Evolutionary conservation across 2,329 filamentous ascomycete genomes (phyloP).

Genomic region (Talaromyces sp.): DNA sequence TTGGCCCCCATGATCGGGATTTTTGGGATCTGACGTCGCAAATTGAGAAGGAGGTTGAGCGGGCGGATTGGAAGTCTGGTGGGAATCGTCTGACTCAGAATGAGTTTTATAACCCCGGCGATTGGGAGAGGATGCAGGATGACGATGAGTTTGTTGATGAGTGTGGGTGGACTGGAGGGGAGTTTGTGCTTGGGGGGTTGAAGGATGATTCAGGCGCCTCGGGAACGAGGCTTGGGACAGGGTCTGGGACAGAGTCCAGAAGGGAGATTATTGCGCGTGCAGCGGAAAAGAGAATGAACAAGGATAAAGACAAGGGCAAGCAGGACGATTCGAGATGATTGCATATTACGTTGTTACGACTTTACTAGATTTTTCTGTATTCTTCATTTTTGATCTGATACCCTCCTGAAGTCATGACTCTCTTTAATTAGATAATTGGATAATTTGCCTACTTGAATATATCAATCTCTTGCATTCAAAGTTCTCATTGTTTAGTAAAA

Average conservation of each 20-base stretch:
- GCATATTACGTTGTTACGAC: not conserved
- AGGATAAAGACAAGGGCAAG: slow-evolving; percentile 47
- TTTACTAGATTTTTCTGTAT: not conserved
- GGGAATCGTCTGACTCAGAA: slow-evolving; percentile 65
- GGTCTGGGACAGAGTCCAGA: slow-evolving; percentile 59
- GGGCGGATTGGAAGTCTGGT: slow-evolving; percentile 74
- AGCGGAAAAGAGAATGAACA: slow-evolving; percentile 68
- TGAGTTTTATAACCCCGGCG: slow-evolving; percentile 63
- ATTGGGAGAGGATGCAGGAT: slow-evolving; percentile 52
- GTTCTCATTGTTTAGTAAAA: slow-evolving; percentile 3
- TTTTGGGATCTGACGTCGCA: slow-evolving; percentile 89
- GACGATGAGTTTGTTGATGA: slow-evolving; percentile 64
- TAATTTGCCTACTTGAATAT: too few relatives aligned
- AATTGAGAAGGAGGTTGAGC: slow-evolving; percentile 85
- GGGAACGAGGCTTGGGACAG: slow-evolving; percentile 32
- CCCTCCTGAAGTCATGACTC: slow-evolving; percentile 4
- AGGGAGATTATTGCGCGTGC: slow-evolving; percentile 76
- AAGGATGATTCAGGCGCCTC: slow-evolving; percentile 38
- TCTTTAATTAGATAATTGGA: too few relatives aligned
- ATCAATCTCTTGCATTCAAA: too few relatives aligned
- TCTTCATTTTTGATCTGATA: not conserved
- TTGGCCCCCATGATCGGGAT: slow-evolving; percentile 76
- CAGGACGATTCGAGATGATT: slow-evolving; percentile 21
- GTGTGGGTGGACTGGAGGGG: slow-evolving; percentile 76
- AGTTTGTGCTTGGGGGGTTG: slow-evolving; percentile 69